Base-by-base conservation (phyloP, 768 basidiomycete genomes). In the Kwoniella sp. region DNA sequence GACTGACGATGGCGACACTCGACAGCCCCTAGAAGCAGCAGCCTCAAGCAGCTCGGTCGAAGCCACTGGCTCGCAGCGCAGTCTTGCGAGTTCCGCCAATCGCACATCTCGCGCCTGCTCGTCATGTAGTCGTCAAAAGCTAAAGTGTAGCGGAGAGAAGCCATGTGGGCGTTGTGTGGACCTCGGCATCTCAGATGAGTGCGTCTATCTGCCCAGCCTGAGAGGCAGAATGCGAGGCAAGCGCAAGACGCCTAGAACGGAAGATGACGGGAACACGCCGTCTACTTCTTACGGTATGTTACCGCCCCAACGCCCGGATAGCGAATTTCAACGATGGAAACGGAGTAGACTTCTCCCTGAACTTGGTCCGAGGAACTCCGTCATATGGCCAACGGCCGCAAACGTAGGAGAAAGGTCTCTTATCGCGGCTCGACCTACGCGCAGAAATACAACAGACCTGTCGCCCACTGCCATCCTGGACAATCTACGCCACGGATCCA, bases 111-210 rank as follows among this genome's bases (percentile, higher is more conserved):
- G 63, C 52, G 71, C 71, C 3, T 69, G 71, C 50, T 63, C 71
- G 7, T 64, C 65, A 22, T 72, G 71, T 29, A 72, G 58, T 50
- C 68, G 66, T 20, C 68, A 64, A 25, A 69, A 75, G 55, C 52
- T 72, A 1, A 55, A 65, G 26, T 73, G 72, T 38, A 67, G 70
- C 47, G 74, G 74, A 1, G 50, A 28, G 1, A 41, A 65, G 20
- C 74, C 74, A 15, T 76, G 74, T 62, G 34, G 59, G 13, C 63
- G 74, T n/a, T 76, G 74, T 54, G 20, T 58, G 1, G 31, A 31
- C 13, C 50, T 62, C 9, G 65, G 51, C 7, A 52, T 13, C 2
- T 45, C 25, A 7, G 58, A 48, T 17, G 12, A 26, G 11, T 76
- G 74, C 48, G 51, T 65, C 12, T 76, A 72, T 38, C 64, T 70